Evolutionary conservation across 768 basidiomycete genomes (phyloP).

Genomic region (Boletus tylopilopsis): DNA sequence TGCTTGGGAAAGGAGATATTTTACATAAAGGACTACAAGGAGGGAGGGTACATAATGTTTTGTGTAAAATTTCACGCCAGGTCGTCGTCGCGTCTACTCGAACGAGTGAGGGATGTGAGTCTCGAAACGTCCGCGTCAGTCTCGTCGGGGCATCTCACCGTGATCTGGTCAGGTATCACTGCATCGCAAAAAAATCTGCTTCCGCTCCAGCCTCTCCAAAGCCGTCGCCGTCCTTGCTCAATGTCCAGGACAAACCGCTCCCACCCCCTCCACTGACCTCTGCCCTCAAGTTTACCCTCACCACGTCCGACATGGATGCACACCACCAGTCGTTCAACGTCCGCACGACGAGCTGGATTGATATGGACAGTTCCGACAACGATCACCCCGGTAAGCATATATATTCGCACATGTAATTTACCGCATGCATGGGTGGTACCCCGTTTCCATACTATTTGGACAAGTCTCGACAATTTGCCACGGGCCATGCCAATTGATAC

Average conservation of each 20-base stretch:
- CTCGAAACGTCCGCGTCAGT: too few relatives aligned
- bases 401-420: not conserved
- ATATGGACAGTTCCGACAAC: conserved; percentile 3
- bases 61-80: not conserved
- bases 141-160: not conserved
- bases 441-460: conserved; percentile 17
- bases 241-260: conserved; percentile 36
- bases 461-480: conserved; percentile 17
- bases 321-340: conserved; percentile 17
- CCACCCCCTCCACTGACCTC: conserved; percentile 37
- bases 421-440: conserved; percentile 8
- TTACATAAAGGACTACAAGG: conserved; percentile 27
- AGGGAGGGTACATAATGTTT: conserved; percentile 20
- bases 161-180: conserved; percentile 15
- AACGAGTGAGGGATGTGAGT: conserved; percentile 24
- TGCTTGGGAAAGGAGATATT: conserved; percentile 19
- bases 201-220: conserved; percentile 28
- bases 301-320: conserved; percentile 25
- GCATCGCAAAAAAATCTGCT: conserved; percentile 18
- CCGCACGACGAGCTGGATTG: conserved; percentile 27
- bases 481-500: conserved; percentile 20
- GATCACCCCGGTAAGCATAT: conserved; percentile 22
- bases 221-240: conserved; percentile 6
- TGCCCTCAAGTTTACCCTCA: conserved; percentile 16
- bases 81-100: not conserved